A percentile compares a stretch with the other conserved stretches of the same genome.
phyloP scores from a whole-genome alignment of 495 filamentous ascomycete species.

The Cladorrhinum samala region DNA sequence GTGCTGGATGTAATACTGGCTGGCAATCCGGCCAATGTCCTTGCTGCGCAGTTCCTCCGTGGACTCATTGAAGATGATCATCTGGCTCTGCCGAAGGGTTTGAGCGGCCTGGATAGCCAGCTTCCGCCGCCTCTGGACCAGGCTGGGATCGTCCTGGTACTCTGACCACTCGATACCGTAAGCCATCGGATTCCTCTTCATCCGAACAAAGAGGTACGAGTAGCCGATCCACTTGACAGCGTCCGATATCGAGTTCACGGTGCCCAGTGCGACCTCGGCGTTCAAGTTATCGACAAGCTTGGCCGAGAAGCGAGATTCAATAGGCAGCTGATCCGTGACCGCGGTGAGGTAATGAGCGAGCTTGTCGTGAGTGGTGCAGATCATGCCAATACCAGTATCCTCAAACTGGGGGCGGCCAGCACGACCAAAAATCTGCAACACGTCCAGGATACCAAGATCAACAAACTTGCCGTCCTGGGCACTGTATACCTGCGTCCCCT shows the following conservation, averaged over 20 bases:
- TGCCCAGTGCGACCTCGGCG: conserved; percentile 88
- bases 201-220: conserved; percentile 93
- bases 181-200: conserved; percentile 81
- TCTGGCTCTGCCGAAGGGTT: conserved; percentile 83
- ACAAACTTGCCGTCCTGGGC: conserved; percentile 94
- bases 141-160: conserved; percentile 72
- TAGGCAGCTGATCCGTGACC: conserved; percentile 91
- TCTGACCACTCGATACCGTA: conserved; percentile 98
- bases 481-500: conserved; percentile 95
- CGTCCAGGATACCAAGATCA: conserved; percentile 93
- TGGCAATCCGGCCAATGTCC: conserved; percentile 92
- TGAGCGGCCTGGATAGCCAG: conserved; percentile 81
- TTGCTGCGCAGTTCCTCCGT: conserved; percentile 90
- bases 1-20: conserved; percentile 92
- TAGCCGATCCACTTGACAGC: conserved; percentile 96
- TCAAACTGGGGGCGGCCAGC: conserved; percentile 96
- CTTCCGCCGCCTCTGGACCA: conserved; percentile 75
- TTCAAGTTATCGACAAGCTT: conserved; percentile 95
- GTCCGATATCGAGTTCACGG: conserved; percentile 90
- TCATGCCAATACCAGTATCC: conserved; percentile 92
- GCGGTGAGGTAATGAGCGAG: conserved; percentile 86
- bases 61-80: conserved; percentile 95
- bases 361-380: conserved; percentile 90
- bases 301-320: conserved; percentile 86
- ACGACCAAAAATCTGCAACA: conserved; percentile 97